A percentile compares a stretch with the other conserved stretches of the same genome.
Evolutionary conservation across 140 eudicot genomes (phyloP).

Genomic region (Senecio squalidus): DNA sequence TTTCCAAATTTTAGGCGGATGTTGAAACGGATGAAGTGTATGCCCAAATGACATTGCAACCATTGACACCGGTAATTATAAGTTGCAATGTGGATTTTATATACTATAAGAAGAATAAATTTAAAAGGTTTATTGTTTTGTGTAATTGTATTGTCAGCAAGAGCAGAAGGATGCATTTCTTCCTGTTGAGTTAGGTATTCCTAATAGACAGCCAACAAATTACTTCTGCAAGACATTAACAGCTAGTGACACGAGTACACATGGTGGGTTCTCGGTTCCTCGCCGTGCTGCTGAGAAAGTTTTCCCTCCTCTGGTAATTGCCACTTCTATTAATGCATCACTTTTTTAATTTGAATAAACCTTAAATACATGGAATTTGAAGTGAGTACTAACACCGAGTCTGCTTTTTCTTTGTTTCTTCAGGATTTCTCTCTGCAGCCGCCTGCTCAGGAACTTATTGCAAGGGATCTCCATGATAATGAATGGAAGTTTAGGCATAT

Average conservation of each 20-base stretch:
- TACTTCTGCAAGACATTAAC: slow-evolving; percentile 96
- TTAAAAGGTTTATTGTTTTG: not conserved
- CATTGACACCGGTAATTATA: slow-evolving; percentile 36
- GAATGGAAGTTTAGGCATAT: slow-evolving; percentile 99
- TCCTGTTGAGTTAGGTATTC: slow-evolving; percentile 86
- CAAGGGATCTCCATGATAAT: slow-evolving; percentile 96
- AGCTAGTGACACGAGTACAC: slow-evolving; percentile 98
- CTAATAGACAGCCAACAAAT: slow-evolving; percentile 90
- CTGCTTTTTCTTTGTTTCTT: not conserved
- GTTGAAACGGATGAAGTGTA: slow-evolving; percentile 98
- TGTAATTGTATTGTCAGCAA: slow-evolving; percentile 46
- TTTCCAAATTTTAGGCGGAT: slow-evolving; percentile 68
- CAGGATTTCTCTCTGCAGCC: slow-evolving; percentile 97
- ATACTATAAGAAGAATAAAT: not conserved
- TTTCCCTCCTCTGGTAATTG: slow-evolving; percentile 83
- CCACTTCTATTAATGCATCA: not conserved
- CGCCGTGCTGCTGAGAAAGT: slow-evolving; percentile 99
- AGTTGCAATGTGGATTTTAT: slow-evolving; percentile 6
- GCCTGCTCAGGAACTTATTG: slow-evolving; percentile 93
- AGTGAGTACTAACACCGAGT: not conserved
- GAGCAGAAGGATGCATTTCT: slow-evolving; percentile 95
- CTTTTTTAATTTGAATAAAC: not conserved
- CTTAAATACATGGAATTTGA: not conserved
- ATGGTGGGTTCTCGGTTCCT: slow-evolving; percentile 98
- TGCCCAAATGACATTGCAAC: slow-evolving; percentile 99